Conservation (phyloP, 2,329 filamentous ascomycete genomes). For the Mollisia scopiformis region DNA sequence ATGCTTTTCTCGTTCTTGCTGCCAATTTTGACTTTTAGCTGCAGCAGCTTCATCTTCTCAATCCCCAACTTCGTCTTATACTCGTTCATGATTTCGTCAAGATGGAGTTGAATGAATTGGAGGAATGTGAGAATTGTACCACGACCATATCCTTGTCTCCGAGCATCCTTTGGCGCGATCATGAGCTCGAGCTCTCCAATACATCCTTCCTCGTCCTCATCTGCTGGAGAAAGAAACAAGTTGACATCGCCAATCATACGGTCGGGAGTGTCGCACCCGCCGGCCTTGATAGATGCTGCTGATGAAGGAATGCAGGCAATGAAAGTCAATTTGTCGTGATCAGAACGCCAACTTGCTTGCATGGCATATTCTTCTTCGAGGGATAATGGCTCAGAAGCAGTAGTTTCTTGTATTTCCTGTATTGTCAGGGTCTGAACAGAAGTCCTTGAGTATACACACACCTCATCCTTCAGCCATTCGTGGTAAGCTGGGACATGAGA, state of each 20-base stretch:
- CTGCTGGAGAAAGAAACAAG: conserved; percentile 71
- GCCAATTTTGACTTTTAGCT: conserved; percentile 65
- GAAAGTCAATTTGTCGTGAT: conserved; percentile 88
- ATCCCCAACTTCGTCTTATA: conserved; percentile 39
- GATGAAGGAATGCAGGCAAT: conserved; percentile 64
- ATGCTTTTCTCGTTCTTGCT: conserved; percentile 59
- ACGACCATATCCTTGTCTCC: conserved; percentile 66
- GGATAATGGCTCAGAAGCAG: conserved; percentile 82
- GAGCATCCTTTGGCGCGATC: conserved; percentile 66
- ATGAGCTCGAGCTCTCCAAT: conserved; percentile 85
- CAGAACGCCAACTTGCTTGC: conserved; percentile 83
- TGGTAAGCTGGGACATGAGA: conserved; percentile 86
- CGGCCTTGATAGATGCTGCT: background rate
- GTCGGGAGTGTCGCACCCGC: conserved; percentile 52
- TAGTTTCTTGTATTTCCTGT: conserved; percentile 77
- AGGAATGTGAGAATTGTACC: conserved; percentile 70
- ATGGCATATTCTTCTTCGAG: conserved; percentile 86
- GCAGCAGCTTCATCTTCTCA: conserved; percentile 33
- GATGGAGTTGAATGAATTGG: conserved; percentile 62
- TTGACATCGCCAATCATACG: conserved; percentile 77
- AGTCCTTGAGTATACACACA: conserved; percentile 3
- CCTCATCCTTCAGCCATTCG: conserved; percentile 76
- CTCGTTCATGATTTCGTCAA: conserved; percentile 58
- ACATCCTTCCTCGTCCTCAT: conserved; percentile 43
- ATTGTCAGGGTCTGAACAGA: conserved; percentile 5